Base-by-base conservation (phyloP, 1,284 basidiomycete genomes). In the Pterulicium gracile region DNA sequence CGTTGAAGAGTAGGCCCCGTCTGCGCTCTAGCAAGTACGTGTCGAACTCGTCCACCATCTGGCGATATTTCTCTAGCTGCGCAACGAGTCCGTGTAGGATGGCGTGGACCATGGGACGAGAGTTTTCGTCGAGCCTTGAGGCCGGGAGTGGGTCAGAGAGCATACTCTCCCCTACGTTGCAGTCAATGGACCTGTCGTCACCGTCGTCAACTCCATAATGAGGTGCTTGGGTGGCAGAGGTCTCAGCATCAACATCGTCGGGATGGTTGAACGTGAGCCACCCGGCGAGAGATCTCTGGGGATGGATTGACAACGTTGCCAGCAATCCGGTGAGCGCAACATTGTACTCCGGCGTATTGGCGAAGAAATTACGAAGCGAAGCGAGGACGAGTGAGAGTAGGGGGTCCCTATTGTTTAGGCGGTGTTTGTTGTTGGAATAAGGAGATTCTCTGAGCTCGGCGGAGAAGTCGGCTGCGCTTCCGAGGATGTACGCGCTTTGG, bases 1-100 rank as follows among this genome's bases (percentile, higher is more conserved):
- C 94, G 1, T 87, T 87, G 62, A 95, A 96, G 19, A 96, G 67
- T 15, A 98, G 68, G 2, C 94, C 93, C 58, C 88, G 84, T 27
- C 95, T 73, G 21, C 95, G 78, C 63, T 98, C 92, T 1, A 78
- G 62, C 2, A 98, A 75, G 55, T 81, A 88, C 54, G 75, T 74
- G 64, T 97, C 92, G 60, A 98, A 97, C 42, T 83, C 70, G 13
- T 82, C 73, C 15, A 94, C 77, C 14, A 73, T 62, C 45, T 76
- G 71, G 14, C 89, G 78, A 60, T 92, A 93, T 36, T 76, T 73
- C 55, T 88, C 85, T 2, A 93, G 72, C 56, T 92, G 87, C 5
- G 75, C 71, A 24, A 89, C 79, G 4, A 93, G 75, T 14, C 81
- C 79, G 47, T 83, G 79, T 51, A 91, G 75, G 49, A 92, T 79